Evolutionary conservation across 371 early-diverging fungal genomes (phyloP).

Genomic region (Lichtheimia hyalospora): DNA sequence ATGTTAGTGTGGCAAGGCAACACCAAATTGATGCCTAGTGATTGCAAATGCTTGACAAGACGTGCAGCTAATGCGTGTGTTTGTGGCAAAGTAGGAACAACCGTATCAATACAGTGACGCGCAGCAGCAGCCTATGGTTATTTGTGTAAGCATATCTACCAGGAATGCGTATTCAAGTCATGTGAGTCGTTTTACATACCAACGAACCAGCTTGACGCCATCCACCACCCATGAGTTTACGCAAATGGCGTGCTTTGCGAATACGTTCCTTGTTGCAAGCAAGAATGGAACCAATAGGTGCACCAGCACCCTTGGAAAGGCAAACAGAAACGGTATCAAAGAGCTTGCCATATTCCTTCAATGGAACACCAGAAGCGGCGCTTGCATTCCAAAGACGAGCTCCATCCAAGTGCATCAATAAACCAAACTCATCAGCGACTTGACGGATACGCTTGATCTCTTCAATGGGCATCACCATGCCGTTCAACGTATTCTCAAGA

Average conservation of each 20-base stretch:
- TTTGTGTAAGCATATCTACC: background rate
- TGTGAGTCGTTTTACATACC: background rate
- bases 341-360: conserved; percentile 67
- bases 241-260: conserved; percentile 76
- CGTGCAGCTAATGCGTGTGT: conserved; percentile 68
- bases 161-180: background rate
- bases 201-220: conserved; percentile 87
- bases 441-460: conserved; percentile 69
- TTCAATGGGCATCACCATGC: conserved; percentile 76
- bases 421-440: conserved; percentile 49
- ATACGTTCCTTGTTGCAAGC: conserved; percentile 66
- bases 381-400: conserved; percentile 92
- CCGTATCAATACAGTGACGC: conserved; percentile 66
- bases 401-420: conserved; percentile 85
- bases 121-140: conserved; percentile 65
- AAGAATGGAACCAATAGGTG: conserved; percentile 88
- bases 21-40: conserved; percentile 59
- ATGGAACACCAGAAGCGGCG: conserved; percentile 63
- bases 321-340: conserved; percentile 89
- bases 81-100: conserved; percentile 61
- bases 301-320: conserved; percentile 87
- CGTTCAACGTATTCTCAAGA: conserved; percentile 88
- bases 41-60: conserved; percentile 58
- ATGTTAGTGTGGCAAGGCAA: conserved; percentile 86
- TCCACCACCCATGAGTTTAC: conserved; percentile 91